A percentile compares a stretch with the other conserved stretches of the same genome.
Conservation (phyloP, 1,139 yeast genomes). For the Debaryomycetaceae sp. region DNA sequence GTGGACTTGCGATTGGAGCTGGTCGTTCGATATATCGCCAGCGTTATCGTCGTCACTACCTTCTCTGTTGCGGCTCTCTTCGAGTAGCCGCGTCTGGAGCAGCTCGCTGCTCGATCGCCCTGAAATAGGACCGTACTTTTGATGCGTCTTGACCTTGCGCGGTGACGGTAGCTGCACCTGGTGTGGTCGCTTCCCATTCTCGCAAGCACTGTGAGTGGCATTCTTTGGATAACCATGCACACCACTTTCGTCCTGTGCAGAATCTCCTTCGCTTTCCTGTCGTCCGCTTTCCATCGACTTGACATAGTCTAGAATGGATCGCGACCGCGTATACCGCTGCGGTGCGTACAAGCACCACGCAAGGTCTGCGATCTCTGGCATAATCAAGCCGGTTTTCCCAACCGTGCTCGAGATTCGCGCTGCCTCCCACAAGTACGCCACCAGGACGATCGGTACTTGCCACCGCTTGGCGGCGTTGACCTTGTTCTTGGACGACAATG, state of each 20-base stretch:
- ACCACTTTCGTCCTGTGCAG: slow-evolving; percentile 1
- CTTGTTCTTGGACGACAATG: slow-evolving; percentile 40
- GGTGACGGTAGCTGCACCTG: slow-evolving; percentile 28
- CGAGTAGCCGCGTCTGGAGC: slow-evolving; percentile 7
- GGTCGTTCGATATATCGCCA: slow-evolving; percentile 12
- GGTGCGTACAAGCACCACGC: slow-evolving; percentile 48
- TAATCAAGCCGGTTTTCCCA: slow-evolving; percentile 7
- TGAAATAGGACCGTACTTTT: slow-evolving; percentile 25
- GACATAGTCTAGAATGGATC: slow-evolving; percentile 24
- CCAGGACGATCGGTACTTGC: slow-evolving; percentile 45
- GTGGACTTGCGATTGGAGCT: slow-evolving; percentile 17
- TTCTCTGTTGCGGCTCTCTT: slow-evolving; percentile 4
- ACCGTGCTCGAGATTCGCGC: slow-evolving; percentile 11
- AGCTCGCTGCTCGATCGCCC: slow-evolving; percentile 9
- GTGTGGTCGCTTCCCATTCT: slow-evolving; percentile 4
- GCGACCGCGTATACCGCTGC: slow-evolving; percentile 11
- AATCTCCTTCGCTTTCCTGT: slow-evolving; percentile 1
- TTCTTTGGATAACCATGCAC: not conserved
- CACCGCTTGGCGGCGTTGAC: slow-evolving; percentile 47
- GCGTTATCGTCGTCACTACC: slow-evolving; percentile 5
- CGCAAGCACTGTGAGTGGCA: not conserved
- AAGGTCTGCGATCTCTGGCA: slow-evolving; percentile 29
- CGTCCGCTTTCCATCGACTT: slow-evolving; percentile 8
- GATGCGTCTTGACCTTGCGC: slow-evolving; percentile 17
- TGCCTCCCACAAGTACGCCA: slow-evolving; percentile 42